phyloP scores from a whole-genome alignment of 2,329 filamentous ascomycete genomes.

The Fusarium falciforme region DNA sequence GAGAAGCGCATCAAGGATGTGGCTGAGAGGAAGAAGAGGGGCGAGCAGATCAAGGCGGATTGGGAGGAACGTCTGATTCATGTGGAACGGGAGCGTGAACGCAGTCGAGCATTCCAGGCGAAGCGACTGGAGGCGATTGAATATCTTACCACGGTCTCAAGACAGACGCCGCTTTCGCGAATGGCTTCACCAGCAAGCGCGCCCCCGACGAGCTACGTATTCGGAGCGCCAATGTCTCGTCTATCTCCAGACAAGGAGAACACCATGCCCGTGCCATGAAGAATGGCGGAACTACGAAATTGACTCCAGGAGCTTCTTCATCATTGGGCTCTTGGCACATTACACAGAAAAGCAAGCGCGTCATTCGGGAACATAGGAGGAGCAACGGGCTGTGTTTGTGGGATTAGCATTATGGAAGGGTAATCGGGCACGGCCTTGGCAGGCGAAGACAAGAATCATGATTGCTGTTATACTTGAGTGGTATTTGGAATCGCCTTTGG shows the following conservation, averaged over 20 bases:
- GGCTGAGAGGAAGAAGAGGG: slow-evolving; percentile 54
- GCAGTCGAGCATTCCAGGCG: slow-evolving; percentile 62
- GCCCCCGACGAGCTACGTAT: slow-evolving; percentile 33
- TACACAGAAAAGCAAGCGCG: not conserved
- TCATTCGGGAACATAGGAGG: slow-evolving; percentile 2
- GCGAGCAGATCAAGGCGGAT: slow-evolving; percentile 59
- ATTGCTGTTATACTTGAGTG: slow-evolving; percentile 2
- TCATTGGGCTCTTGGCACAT: not conserved
- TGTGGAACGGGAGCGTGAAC: slow-evolving; percentile 60
- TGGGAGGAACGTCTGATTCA: slow-evolving; percentile 54
- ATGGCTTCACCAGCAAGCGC: slow-evolving; percentile 47
- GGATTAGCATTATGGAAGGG: slow-evolving; percentile 12
- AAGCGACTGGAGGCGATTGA: slow-evolving; percentile 59
- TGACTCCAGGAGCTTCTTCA: not conserved
- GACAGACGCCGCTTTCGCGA: slow-evolving; percentile 39
- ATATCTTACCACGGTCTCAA: slow-evolving; percentile 47
- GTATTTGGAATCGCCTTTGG: not conserved
- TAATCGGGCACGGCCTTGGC: not conserved
- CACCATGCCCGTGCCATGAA: slow-evolving; percentile 18
- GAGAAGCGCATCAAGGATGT: slow-evolving; percentile 58
- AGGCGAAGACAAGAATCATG: not conserved
- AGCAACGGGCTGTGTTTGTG: slow-evolving; percentile 18
- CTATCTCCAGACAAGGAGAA: slow-evolving; percentile 39
- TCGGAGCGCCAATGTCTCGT: slow-evolving; percentile 32
- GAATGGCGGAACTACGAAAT: not conserved